phyloP scores from a whole-genome alignment of 306 rosid species.

The Malus orientalis region DNA sequence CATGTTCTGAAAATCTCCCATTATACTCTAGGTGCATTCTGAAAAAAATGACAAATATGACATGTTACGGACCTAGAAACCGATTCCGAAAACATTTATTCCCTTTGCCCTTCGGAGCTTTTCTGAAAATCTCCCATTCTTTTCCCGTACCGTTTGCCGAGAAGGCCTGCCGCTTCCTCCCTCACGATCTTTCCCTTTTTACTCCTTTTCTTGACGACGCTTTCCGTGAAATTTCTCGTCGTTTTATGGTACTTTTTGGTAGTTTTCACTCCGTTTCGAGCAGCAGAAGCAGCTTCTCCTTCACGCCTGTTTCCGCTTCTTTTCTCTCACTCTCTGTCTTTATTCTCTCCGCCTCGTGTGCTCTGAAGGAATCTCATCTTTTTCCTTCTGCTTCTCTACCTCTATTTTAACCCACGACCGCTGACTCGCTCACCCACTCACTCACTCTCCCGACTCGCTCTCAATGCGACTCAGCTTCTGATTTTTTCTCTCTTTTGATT shows the following conservation, averaged over 20 bases:
- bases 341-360: slow-evolving; percentile 34
- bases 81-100: slow-evolving; percentile 8
- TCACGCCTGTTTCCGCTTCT: not conserved
- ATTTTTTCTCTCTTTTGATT: not conserved
- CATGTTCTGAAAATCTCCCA: too few relatives aligned
- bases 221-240: slow-evolving; percentile 52
- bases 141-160: slow-evolving; percentile 1
- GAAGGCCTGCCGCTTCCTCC: slow-evolving; percentile 18
- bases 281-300: not conserved
- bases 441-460: slow-evolving; percentile 16
- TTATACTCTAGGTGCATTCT: too few relatives aligned
- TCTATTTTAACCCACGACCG: slow-evolving; percentile 4
- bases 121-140: slow-evolving; percentile 25
- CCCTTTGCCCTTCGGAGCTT: slow-evolving; percentile 12
- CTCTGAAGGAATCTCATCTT: slow-evolving; percentile 32
- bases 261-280: slow-evolving; percentile 38
- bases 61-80: too few relatives aligned
- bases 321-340: slow-evolving; percentile 16
- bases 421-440: not conserved
- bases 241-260: slow-evolving; percentile 30
- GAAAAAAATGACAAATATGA: too few relatives aligned
- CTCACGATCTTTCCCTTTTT: slow-evolving; percentile 20
- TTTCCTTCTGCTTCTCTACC: not conserved
- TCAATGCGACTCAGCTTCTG: slow-evolving; percentile 27
- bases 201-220: slow-evolving; percentile 8